Conservation (phyloP, 2,329 filamentous ascomycete species). For the Pseudopyricularia cyperi region DNA sequence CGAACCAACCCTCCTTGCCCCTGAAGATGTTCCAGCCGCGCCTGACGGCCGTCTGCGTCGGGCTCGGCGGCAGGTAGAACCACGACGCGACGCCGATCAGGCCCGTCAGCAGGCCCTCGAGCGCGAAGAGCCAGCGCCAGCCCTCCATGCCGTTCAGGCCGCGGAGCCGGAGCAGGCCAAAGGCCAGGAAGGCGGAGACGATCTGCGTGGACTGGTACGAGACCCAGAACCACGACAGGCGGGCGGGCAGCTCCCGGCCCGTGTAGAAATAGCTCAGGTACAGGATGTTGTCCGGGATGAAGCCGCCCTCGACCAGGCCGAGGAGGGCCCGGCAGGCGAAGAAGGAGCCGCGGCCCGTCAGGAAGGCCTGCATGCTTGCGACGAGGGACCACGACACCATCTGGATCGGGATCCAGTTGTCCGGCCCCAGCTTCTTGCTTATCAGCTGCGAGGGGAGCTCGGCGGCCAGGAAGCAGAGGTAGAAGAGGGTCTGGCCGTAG, state of each 20-base stretch:
- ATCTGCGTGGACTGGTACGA: slow-evolving; percentile 18
- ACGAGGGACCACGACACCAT: slow-evolving; percentile 15
- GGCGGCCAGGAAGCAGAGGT: slow-evolving; percentile 37
- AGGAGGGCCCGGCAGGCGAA: slow-evolving; percentile 12
- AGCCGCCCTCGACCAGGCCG: slow-evolving; percentile 12
- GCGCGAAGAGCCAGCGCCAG: slow-evolving; percentile 31
- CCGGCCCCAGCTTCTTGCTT: slow-evolving; percentile 30
- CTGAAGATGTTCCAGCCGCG: slow-evolving; percentile 21
- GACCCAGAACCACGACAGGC: slow-evolving; percentile 24
- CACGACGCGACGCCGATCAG: slow-evolving; percentile 16
- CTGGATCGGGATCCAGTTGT: slow-evolving; percentile 16
- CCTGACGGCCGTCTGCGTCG: slow-evolving; percentile 21
- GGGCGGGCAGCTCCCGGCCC: slow-evolving; percentile 21
- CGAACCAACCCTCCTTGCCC: slow-evolving; percentile 38
- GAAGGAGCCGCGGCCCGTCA: slow-evolving; percentile 8
- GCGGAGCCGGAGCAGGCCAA: slow-evolving; percentile 21
- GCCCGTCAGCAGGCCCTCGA: slow-evolving; percentile 28
- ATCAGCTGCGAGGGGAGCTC: slow-evolving; percentile 45
- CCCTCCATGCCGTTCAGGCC: slow-evolving; percentile 22
- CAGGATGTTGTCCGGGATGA: slow-evolving; percentile 14
- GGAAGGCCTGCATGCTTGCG: slow-evolving; percentile 6
- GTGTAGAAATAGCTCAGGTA: slow-evolving; percentile 16
- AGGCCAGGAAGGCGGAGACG: slow-evolving; percentile 21
- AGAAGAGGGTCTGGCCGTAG: slow-evolving; percentile 43
- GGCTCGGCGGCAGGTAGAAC: slow-evolving; percentile 31